A percentile compares a stretch with the other conserved stretches of the same genome.
Evolutionary conservation across 371 early-diverging fungal genomes (phyloP).

Genomic region (Circinella minor): DNA sequence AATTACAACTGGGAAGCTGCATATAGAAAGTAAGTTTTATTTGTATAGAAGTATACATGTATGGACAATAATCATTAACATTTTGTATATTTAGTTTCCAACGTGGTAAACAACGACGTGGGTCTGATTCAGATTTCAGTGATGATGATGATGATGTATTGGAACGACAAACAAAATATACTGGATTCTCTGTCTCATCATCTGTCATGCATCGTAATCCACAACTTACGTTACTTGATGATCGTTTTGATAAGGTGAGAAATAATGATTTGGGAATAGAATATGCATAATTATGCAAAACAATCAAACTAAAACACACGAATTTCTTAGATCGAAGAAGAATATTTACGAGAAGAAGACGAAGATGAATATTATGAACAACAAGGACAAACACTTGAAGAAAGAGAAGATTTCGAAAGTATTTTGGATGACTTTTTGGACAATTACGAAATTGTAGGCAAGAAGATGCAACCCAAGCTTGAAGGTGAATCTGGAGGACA

Average conservation of each 20-base stretch:
- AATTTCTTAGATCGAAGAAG: slow-evolving; percentile 58
- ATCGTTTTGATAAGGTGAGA: slow-evolving; percentile 83
- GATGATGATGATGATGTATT: slow-evolving; percentile 44
- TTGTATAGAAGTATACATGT: background rate
- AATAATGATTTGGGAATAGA: background rate
- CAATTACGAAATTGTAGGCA: slow-evolving; percentile 81
- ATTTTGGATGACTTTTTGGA: slow-evolving; percentile 91
- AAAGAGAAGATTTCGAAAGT: slow-evolving; percentile 68
- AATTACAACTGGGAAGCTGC: slow-evolving; percentile 69
- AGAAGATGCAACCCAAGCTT: slow-evolving; percentile 65
- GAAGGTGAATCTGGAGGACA: slow-evolving; percentile 68
- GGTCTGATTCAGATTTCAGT: slow-evolving; percentile 31
- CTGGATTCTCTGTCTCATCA: slow-evolving; percentile 86
- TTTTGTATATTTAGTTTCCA: slow-evolving; percentile 34
- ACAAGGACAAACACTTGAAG: slow-evolving; percentile 37
- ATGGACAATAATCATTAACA: background rate
- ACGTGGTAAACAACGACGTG: slow-evolving; percentile 40
- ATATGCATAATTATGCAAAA: background rate
- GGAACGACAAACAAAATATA: slow-evolving; percentile 49
- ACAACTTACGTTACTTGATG: slow-evolving; percentile 87
- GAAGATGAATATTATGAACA: slow-evolving; percentile 57
- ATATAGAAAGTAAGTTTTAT: slow-evolving; percentile 65
- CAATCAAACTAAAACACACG: too few species aligned
- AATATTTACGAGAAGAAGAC: slow-evolving; percentile 80
- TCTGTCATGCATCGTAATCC: slow-evolving; percentile 92